Evolutionary conservation across 108 stramenopile genomes (phyloP).

Genomic region (Licmophora abbreviata): DNA sequence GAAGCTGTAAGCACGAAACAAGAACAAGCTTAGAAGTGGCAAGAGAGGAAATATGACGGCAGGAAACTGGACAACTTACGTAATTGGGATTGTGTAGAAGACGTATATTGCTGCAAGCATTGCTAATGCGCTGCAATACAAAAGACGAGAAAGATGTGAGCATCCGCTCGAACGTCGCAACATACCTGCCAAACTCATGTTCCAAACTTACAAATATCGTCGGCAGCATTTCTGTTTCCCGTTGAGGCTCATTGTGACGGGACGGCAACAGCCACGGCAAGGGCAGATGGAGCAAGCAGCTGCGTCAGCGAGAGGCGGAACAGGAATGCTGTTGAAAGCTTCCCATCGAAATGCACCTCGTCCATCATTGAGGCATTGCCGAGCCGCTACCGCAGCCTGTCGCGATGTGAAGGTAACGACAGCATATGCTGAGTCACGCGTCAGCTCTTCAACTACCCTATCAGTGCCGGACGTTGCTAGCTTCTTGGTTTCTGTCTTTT

Average conservation of each 20-base stretch:
- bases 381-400: conserved; percentile 81
- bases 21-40: too few species aligned
- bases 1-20: too few species aligned
- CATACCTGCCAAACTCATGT: background rate
- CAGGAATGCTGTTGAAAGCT: conserved; percentile 43
- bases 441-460: conserved; percentile 34
- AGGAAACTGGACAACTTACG: too few species aligned
- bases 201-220: conserved; percentile 44
- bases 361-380: conserved; percentile 75
- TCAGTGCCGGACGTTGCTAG: background rate
- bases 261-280: conserved; percentile 80
- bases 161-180: background rate
- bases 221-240: conserved; percentile 61
- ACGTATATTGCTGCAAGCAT: conserved; percentile 53
- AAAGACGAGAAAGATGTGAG: background rate
- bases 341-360: conserved; percentile 69
- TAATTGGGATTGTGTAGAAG: conserved; percentile 76
- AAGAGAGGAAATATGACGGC: too few species aligned
- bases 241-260: conserved; percentile 76
- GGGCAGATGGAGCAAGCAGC: conserved; percentile 58
- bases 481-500: background rate
- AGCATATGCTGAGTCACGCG: conserved; percentile 71
- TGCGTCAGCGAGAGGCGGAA: conserved; percentile 82
- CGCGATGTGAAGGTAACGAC: conserved; percentile 84
- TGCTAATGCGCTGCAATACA: conserved; percentile 22